Evolutionary conservation across 176 grass and related monocot genomes (phyloP), one percentile per base, ranked within the genome.

Genomic region (Oryza coarctata): DNA sequence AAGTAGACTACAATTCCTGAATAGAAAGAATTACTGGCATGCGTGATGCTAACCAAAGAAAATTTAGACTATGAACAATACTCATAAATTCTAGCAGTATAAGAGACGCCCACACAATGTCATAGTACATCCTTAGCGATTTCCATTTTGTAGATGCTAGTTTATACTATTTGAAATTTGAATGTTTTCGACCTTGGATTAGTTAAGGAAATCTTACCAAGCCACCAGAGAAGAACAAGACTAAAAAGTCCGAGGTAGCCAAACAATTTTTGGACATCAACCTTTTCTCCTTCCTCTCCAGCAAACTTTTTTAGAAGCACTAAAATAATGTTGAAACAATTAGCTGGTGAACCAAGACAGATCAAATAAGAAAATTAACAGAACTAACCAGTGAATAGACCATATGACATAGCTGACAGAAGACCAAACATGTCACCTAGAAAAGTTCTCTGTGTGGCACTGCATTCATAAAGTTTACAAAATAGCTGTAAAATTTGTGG

Each of bases 241-340:
- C 50, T 88, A 70, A 94, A 99, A 33, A 99, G 65, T 63, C 96
- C 93, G 8, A 99, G 85, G 87, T 95, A 99, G 70, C 93, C 96
- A 87, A 99, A 99, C 17, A 95, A 70, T 76, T 99, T 99, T 90
- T 99, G 93, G 75, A 99, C 77, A 85, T 99, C 93, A 50, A 88
- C 80, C 61, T 90, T 87, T 90, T 99, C 87, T 80, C 91, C 96
- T 87, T 90, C 96, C 85, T 94, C 96, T 77, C 96, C 93, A 65
- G 93, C 89, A 87, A 94, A 90, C 49, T 99, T 99, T 88, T 99
- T 99, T 31, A 99, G 89, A 64, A 99, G 93, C 44, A 99, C 96
- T 99, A 72, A 11, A 88, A 82, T 22, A 52, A 78, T 43, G 71
- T 89, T 70, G 82, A 84, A 84, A 70, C 15, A 81, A 55, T 82